Percentiles rank a stretch among this genome's conserved stretches.
Conservation (phyloP, 2,329 filamentous ascomycete species). For the Alternaria ethzedia region DNA sequence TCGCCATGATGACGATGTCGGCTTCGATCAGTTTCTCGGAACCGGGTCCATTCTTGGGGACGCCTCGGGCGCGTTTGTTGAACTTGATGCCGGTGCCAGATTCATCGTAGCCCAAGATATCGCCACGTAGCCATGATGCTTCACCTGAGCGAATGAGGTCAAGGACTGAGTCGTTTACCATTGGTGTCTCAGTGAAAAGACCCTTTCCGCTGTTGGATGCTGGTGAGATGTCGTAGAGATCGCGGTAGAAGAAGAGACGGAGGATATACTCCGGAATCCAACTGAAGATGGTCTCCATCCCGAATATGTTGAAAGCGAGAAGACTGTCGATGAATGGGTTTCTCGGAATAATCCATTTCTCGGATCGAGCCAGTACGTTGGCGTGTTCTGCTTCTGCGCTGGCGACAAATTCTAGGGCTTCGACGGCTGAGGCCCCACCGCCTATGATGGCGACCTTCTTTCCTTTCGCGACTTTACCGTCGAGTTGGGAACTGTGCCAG, state of each 20-base stretch:
- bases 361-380: conserved; percentile 75
- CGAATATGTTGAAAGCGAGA: conserved; percentile 78
- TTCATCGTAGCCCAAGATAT: conserved; percentile 71
- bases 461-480: conserved; percentile 72
- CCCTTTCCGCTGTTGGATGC: conserved; percentile 62
- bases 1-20: conserved; percentile 83
- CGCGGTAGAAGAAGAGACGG: conserved; percentile 81
- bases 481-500: conserved; percentile 77
- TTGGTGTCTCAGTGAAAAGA: conserved; percentile 83
- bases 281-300: conserved; percentile 75
- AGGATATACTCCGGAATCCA: conserved; percentile 80
- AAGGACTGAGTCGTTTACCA: conserved; percentile 86
- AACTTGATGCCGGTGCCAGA: conserved; percentile 71
- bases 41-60: conserved; percentile 78
- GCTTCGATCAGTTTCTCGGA: conserved; percentile 69
- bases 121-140: conserved; percentile 81
- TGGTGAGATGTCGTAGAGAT: conserved; percentile 76
- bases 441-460: conserved; percentile 81
- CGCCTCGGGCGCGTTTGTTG: conserved; percentile 73
- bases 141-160: conserved; percentile 73
- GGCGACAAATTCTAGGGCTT: conserved; percentile 80
- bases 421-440: conserved; percentile 80
- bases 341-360: conserved; percentile 88
- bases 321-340: conserved; percentile 77
- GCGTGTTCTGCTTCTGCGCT: conserved; percentile 70